Evolutionary conservation across 2,329 filamentous ascomycete genomes (phyloP).

Genomic region (Alternaria ethzedia): DNA sequence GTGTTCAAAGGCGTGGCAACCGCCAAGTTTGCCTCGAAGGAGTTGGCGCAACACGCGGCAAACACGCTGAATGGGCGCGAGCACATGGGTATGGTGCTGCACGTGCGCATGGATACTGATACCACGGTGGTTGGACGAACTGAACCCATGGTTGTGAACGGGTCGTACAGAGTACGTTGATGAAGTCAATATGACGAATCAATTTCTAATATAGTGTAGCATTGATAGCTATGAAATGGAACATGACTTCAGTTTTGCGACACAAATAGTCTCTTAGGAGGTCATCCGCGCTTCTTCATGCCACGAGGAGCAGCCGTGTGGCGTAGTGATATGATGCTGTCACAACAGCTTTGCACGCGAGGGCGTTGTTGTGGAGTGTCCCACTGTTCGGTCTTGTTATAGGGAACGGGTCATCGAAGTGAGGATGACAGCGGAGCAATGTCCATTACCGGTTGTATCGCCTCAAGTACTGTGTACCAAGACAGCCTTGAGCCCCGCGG

Average conservation of each 20-base stretch:
- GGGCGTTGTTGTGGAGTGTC: background rate
- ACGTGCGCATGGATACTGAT: constrained; percentile 44
- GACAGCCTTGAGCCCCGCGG: background rate
- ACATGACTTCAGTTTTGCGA: background rate
- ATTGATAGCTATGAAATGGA: constrained; percentile 3
- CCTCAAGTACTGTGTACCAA: background rate
- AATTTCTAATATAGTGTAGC: constrained; percentile 21
- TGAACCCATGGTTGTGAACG: constrained; percentile 40
- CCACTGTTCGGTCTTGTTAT: background rate
- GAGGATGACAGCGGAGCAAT: background rate
- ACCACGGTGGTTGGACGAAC: constrained; percentile 41
- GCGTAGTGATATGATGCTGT: background rate
- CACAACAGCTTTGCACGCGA: background rate
- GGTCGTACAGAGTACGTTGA: constrained; percentile 29
- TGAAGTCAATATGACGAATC: background rate
- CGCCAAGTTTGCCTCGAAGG: constrained; percentile 38
- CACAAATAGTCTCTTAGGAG: background rate
- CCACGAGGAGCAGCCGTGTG: background rate
- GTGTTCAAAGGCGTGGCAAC: constrained; percentile 43
- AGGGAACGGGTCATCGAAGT: background rate
- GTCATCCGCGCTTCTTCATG: background rate
- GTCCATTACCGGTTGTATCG: background rate
- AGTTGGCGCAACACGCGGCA: constrained; percentile 40
- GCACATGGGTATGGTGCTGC: constrained; percentile 41
- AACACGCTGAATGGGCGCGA: constrained; percentile 30